Evolutionary conservation across 2,329 filamentous ascomycete species (phyloP).

Genomic region (Fusarium succisae): DNA sequence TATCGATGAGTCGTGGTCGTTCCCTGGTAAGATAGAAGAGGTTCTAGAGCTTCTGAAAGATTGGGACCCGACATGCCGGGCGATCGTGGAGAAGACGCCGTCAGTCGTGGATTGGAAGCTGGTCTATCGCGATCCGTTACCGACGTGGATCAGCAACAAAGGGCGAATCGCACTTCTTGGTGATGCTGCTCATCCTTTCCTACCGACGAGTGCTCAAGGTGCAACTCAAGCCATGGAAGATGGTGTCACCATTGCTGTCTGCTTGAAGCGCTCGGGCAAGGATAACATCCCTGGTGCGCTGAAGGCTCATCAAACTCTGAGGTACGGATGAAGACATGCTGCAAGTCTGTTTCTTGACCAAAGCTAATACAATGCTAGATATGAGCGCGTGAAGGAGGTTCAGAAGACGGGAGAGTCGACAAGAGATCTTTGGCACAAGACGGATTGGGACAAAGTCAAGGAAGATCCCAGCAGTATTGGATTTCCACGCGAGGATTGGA

Average conservation of each 20-base stretch:
- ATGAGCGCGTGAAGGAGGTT: conserved; percentile 32
- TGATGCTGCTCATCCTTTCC: conserved; percentile 31
- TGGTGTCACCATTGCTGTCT: conserved; percentile 20
- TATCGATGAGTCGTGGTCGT: conserved; percentile 34
- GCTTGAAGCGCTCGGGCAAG: conserved; percentile 12
- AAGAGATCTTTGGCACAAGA: conserved; percentile 37
- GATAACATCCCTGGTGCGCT: conserved; percentile 22
- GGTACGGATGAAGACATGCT: not conserved
- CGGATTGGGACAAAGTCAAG: conserved; percentile 30
- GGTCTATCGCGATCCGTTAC: conserved; percentile 25
- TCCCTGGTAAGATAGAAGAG: conserved; percentile 31
- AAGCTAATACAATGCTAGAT: not conserved
- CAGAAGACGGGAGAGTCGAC: conserved; percentile 37
- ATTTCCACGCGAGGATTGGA: conserved; percentile 34
- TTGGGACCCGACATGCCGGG: conserved; percentile 18
- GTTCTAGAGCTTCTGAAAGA: conserved; percentile 14
- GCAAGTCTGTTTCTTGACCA: accelerated
- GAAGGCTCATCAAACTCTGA: conserved; percentile 20
- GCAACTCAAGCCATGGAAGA: conserved; percentile 36
- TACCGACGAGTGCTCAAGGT: conserved; percentile 33
- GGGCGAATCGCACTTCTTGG: conserved; percentile 18
- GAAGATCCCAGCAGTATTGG: conserved; percentile 25
- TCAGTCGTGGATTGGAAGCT: conserved; percentile 29
- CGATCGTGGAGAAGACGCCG: conserved; percentile 33
- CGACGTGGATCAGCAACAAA: conserved; percentile 24